These are phyloP conservation scores for Arxiozyma telluris DNA, from an alignment of 1,139 yeast genomes.

Conservation along the genomic window DNA sequence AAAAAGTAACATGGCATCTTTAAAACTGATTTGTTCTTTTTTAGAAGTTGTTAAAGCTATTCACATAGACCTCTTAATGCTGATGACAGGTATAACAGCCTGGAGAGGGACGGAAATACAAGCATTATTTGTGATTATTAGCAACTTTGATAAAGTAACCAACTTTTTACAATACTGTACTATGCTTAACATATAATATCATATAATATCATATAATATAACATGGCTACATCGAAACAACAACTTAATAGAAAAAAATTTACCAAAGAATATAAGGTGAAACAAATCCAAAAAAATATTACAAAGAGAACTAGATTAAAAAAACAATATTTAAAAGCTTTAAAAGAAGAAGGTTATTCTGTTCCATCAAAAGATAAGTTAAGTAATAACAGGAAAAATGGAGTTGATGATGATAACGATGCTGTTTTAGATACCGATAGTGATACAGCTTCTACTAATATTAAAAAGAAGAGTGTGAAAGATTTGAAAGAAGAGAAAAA, in stretches of 20 bases:
- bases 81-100: background rate
- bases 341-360: conserved; percentile 59
- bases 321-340: conserved; percentile 70
- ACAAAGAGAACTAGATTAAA: conserved; percentile 76
- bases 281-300: conserved; percentile 67
- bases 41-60: too few species aligned
- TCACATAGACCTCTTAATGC: background rate
- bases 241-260: conserved; percentile 23
- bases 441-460: background rate
- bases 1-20: background rate
- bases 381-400: background rate
- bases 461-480: conserved; percentile 12
- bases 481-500: conserved; percentile 18
- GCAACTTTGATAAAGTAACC: background rate
- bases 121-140: background rate
- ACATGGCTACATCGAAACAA: conserved; percentile 20
- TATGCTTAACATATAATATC: background rate
- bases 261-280: conserved; percentile 29
- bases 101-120: background rate
- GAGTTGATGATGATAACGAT: too few species aligned
- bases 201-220: background rate
- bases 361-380: conserved; percentile 27
- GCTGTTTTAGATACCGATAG: conserved; percentile 1
- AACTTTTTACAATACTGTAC: background rate
- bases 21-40: background rate